Evolutionary conservation across 805 yeast species (phyloP), one percentile per base, ranked within the genome.

Genomic region (Yamadazyma nakazawae): DNA sequence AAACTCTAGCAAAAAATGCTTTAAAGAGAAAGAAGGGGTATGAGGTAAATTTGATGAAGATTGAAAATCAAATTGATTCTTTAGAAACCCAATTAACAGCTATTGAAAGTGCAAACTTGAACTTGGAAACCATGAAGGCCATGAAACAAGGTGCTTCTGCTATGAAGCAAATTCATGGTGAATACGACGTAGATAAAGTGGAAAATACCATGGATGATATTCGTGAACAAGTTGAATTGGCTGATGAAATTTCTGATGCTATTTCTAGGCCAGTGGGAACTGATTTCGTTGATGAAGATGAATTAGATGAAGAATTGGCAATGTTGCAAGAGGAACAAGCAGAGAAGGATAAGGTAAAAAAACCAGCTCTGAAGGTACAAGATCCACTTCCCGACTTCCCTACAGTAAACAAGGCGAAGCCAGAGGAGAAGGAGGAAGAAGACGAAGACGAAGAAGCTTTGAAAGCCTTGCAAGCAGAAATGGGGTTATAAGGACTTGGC

Each of bases 81-180:
- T 72, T 94, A 52, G 97, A 92, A 67, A 82, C 88, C 42, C 97
- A 94, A 69, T 75, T 92, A 57, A 81, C 81, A 51, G 88, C 98
- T 16, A 88, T 94, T 49, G 99, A 94, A 69, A 80, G 85, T 43
- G 99, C 99, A 43, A 92, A 92, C 72, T 80, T 94, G 82, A 94
- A 94, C 75, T 75, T 88, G 68, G 99, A 94, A 71, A 94, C 99
- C 28, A 88, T 94, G 96, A 89, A 89, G 78, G 96, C 96, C 44
- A 94, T 94, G 98, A 86, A 92, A 68, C 96, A 89, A 66, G 98
- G 98, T 50, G 96, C 99, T 5, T 79, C 79, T 62, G 98, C 98
- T 36, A 89, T 94, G 96, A 90, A 91, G 64, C 86, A 85, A 60
- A 92, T 94, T 60, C 98, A 94, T 66, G 91, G 90, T 54, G 96